Base-by-base conservation (phyloP, 352 stramenopile species). In the Saprolegnia diclina region DNA sequence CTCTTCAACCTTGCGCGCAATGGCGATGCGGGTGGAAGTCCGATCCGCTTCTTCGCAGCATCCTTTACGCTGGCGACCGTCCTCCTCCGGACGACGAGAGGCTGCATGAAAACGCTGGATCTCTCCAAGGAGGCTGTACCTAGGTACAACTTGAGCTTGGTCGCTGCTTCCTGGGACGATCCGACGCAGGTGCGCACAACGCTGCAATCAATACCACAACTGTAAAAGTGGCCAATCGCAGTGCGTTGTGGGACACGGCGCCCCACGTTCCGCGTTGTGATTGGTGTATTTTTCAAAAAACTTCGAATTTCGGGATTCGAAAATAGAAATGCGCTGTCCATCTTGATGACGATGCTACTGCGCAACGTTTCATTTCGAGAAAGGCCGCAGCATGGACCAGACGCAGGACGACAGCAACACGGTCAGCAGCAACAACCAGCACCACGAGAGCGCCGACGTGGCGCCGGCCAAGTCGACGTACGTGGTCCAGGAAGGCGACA, bases 401-500 rank as follows among this genome's bases (percentile, higher is more conserved):
- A n/a, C 18, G 29, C 42, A n/a, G 1, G 42, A 48, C 42, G 42
- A 48, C 42, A 3, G 7, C 42, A n/a, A 48, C 18, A 45, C n/a
- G n/a, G n/a, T n/a, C n/a, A n/a, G n/a, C n/a, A 48, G 7, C 42
- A n/a, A 10, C 42, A 48, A 48, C 42, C 42, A 48, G 1, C 11
- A 14, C 13, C 3, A 48, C 52, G 52, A 59, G 3, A 9, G 9
- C 3, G 11, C 3, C 52, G 3, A 19, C 35, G 52, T 26, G 13
- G 13, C 35, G 9, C 11, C 52, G 35, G 52, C 24, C 13, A 59
- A 59, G 35, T 11, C 52, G 35, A 59, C n/a, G 6, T 82, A 84
- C 54, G 53, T 79, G 37, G 77, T 84, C n/a, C 56, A 78, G 61
- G 64, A 75, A 0, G 77, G 74, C 44, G 77, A 84, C 64, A 82